phyloP scores from a whole-genome alignment of 2,329 filamentous ascomycete species.

The Neocatenulostroma microsporum region DNA sequence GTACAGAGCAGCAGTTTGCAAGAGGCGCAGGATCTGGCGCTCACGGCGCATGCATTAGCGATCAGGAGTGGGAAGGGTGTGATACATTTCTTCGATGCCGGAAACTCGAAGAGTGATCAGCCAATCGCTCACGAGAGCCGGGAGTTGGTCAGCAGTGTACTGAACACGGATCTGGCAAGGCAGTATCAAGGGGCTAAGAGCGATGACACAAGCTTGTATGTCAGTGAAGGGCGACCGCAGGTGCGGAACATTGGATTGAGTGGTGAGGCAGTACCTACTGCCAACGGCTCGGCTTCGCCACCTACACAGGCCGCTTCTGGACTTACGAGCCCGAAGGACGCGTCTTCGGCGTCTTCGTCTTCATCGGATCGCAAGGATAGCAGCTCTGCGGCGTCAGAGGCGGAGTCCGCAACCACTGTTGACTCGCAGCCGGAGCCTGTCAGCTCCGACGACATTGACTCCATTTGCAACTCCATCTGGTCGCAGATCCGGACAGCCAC shows the following conservation, averaged over 20 bases:
- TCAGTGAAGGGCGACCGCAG: conserved; percentile 62
- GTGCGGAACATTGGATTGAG: conserved; percentile 10
- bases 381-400: conserved; percentile 54
- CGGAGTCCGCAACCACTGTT: conserved; percentile 63
- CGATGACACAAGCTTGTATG: conserved; percentile 65
- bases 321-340: conserved; percentile 34
- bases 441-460: conserved; percentile 82
- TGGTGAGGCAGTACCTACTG: conserved; percentile 18
- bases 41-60: conserved; percentile 89
- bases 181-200: conserved; percentile 60
- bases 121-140: conserved; percentile 63
- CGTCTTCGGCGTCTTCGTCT: conserved; percentile 52
- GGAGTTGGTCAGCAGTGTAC: conserved; percentile 58
- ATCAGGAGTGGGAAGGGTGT: conserved; percentile 92
- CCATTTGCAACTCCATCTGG: conserved; percentile 75
- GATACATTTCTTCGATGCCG: conserved; percentile 93
- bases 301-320: conserved; percentile 16
- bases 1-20: conserved; percentile 89
- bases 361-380: conserved; percentile 63
- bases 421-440: conserved; percentile 60
- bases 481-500: conserved; percentile 60
- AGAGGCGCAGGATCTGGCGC: conserved; percentile 88
- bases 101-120: conserved; percentile 60
- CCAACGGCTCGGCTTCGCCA: conserved; percentile 19
- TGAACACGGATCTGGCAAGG: conserved; percentile 65